phyloP scores from a whole-genome alignment of 495 filamentous ascomycete species.

The Daldinia bambusicola region DNA sequence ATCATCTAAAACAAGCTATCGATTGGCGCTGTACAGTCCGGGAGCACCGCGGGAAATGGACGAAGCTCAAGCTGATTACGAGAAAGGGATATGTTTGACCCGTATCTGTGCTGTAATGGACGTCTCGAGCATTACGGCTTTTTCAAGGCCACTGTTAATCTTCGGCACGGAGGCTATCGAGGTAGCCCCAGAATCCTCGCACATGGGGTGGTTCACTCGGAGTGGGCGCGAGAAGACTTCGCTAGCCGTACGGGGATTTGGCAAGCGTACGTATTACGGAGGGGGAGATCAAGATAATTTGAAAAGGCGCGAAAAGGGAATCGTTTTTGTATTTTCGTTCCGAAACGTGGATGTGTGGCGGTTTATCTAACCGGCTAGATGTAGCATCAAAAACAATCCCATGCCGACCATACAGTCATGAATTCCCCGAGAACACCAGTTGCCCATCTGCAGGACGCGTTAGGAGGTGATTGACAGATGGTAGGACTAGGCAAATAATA shows the following conservation, averaged over 20 bases:
- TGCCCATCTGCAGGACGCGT: constrained; percentile 26
- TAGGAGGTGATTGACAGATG: background rate
- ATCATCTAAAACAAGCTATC: background rate
- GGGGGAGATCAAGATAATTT: constrained; percentile 5
- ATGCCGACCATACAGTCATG: constrained; percentile 47
- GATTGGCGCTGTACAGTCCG: too few species aligned
- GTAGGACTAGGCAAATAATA: constrained; percentile 2
- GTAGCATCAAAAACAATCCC: constrained; percentile 51
- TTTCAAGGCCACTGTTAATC: constrained; percentile 76
- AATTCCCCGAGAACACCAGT: constrained; percentile 46
- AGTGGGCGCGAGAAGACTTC: constrained; percentile 61
- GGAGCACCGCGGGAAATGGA: background rate
- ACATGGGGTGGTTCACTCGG: constrained; percentile 55
- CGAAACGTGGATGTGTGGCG: constrained; percentile 39
- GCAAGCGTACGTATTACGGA: constrained; percentile 14
- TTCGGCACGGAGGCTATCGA: constrained; percentile 65
- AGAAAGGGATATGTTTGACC: constrained; percentile 70
- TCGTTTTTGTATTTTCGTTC: constrained; percentile 48
- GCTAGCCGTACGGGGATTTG: constrained; percentile 53
- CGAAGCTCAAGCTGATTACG: background rate
- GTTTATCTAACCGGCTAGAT: constrained; percentile 50
- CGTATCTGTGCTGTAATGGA: constrained; percentile 94
- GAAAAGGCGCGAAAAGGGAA: constrained; percentile 20
- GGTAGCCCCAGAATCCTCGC: constrained; percentile 65
- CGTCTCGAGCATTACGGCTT: constrained; percentile 81